Conservation (phyloP, 345 rosid species). For the Euphorbia pulcherrima region DNA sequence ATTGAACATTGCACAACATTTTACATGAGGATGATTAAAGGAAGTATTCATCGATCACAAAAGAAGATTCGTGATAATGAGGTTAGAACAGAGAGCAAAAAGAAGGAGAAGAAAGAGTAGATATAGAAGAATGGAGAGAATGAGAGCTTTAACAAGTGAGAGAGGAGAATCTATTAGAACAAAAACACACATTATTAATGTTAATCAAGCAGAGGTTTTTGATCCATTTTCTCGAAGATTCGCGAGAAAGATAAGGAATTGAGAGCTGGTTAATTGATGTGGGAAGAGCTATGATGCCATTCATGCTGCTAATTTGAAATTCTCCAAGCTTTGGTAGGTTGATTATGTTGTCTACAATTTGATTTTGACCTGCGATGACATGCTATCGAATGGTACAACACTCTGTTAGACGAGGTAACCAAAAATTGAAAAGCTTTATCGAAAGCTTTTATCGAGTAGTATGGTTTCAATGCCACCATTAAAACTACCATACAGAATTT, state of each 20-base stretch:
- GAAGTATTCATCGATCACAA: slow-evolving; percentile 43
- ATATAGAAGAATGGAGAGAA: slow-evolving; percentile 36
- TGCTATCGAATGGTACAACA: too few relatives aligned
- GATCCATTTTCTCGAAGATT: slow-evolving; percentile 10
- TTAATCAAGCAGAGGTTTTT: background rate
- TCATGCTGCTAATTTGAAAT: background rate
- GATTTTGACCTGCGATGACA: too few relatives aligned
- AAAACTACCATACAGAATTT: too few relatives aligned
- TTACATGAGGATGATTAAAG: slow-evolving; percentile 36
- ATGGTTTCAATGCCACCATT: too few relatives aligned
- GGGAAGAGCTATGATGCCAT: slow-evolving; percentile 17
- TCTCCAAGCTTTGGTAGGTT: background rate
- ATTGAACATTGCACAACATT: slow-evolving; percentile 33
- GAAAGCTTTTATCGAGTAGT: too few relatives aligned
- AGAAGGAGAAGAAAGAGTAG: slow-evolving; percentile 38
- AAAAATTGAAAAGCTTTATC: too few relatives aligned
- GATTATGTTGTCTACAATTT: background rate
- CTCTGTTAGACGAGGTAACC: too few relatives aligned
- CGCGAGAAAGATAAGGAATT: slow-evolving; percentile 28
- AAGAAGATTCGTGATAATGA: slow-evolving; percentile 35
- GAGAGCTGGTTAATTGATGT: slow-evolving; percentile 15
- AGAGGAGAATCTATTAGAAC: slow-evolving; percentile 47
- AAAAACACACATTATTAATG: slow-evolving; percentile 17
- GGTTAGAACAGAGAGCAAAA: slow-evolving; percentile 37
- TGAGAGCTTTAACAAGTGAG: slow-evolving; percentile 29